phyloP scores from a whole-genome alignment of 768 basidiomycete species.

The Calocybe indica region DNA sequence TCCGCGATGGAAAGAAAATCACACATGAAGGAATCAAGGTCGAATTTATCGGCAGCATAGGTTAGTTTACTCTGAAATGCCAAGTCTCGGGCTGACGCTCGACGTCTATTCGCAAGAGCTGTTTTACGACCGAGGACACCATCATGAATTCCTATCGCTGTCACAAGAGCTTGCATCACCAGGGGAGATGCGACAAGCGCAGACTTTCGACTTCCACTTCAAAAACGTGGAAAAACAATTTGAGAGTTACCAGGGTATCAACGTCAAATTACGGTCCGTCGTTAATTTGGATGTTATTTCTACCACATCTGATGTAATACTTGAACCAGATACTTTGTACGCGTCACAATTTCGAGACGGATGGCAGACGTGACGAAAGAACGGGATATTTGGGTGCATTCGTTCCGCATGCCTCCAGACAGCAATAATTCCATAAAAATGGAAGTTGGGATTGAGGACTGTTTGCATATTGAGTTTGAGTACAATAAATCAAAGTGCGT shows the following conservation, averaged over 20 bases:
- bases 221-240: constrained; percentile 99
- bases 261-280: constrained; percentile 89
- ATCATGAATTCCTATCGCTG: constrained; percentile 94
- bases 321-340: constrained; percentile 74
- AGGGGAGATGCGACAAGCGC: constrained; percentile 95
- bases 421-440: constrained; percentile 98
- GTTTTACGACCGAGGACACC: constrained; percentile 97
- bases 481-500: constrained; percentile 98
- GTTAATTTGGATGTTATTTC: background rate
- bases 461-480: constrained; percentile 97
- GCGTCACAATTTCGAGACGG: constrained; percentile 84
- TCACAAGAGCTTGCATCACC: constrained; percentile 93
- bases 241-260: constrained; percentile 96
- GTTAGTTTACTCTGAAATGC: constrained; percentile 33
- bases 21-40: constrained; percentile 97
- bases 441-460: constrained; percentile 99
- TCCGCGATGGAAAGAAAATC: constrained; percentile 92
- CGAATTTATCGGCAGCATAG: constrained; percentile 95
- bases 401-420: constrained; percentile 97
- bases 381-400: constrained; percentile 96
- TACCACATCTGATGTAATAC: constrained; percentile 5
- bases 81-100: background rate
- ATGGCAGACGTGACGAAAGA: constrained; percentile 95
- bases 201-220: constrained; percentile 95
- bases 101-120: constrained; percentile 44